A percentile compares a stretch with the other conserved stretches of the same genome.
Conservation (phyloP, 2,329 filamentous ascomycete genomes). For the Fusarium piperis region DNA sequence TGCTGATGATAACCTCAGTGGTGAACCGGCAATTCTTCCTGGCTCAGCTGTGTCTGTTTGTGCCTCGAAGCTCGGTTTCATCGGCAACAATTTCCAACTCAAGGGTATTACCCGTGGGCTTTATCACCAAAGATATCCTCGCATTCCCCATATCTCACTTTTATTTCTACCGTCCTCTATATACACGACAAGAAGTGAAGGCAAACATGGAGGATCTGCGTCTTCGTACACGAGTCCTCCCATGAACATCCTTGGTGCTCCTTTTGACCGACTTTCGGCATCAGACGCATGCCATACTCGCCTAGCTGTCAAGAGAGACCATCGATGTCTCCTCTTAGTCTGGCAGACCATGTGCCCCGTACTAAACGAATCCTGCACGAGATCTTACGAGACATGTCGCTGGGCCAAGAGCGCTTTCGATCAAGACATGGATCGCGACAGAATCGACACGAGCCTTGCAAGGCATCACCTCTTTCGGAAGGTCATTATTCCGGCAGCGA, state of each 20-base stretch:
- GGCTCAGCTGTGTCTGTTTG: background rate
- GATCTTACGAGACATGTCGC: background rate
- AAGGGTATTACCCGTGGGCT: background rate
- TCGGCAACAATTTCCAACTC: background rate
- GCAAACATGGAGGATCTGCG: too few species aligned
- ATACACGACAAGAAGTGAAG: too few species aligned
- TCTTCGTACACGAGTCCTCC: too few species aligned
- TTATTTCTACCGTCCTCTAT: background rate
- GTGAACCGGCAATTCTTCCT: background rate
- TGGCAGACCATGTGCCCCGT: background rate
- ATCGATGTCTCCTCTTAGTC: too few species aligned
- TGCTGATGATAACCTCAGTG: background rate
- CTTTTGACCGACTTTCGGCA: too few species aligned
- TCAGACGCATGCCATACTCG: too few species aligned
- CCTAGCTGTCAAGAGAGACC: too few species aligned
- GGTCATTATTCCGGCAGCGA: background rate
- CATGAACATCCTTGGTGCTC: too few species aligned
- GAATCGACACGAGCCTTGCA: background rate
- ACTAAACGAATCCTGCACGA: accelerated
- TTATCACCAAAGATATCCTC: background rate
- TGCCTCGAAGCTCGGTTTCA: background rate
- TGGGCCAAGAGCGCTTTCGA: background rate
- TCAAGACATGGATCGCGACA: background rate
- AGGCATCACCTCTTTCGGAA: background rate
- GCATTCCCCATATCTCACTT: background rate